These are phyloP conservation scores for Paspalum vaginatum DNA, from an alignment of 176 grass and related monocot genomes.

Conservation along the genomic window DNA sequence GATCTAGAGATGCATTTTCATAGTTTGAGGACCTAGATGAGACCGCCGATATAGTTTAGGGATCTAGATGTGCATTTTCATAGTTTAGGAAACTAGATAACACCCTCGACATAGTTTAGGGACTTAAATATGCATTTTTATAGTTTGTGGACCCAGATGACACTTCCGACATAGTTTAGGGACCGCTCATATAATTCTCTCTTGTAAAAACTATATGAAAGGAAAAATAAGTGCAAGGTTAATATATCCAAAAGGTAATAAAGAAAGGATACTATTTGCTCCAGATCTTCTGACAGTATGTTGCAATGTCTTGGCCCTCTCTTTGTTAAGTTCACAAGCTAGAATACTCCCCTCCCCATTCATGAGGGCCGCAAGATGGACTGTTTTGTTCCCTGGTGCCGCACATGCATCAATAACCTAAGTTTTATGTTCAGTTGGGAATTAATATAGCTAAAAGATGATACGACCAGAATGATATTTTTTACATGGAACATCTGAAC, in stretches of 20 bases:
- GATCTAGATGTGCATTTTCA: too few relatives aligned
- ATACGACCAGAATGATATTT: background rate
- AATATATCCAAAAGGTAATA: conserved; percentile 8
- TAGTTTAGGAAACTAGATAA: too few relatives aligned
- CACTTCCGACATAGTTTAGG: too few relatives aligned
- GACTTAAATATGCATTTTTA: too few relatives aligned
- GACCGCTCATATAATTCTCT: too few relatives aligned
- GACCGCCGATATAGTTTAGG: too few relatives aligned
- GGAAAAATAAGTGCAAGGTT: background rate
- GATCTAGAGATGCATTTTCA: too few relatives aligned
- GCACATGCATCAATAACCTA: conserved; percentile 99
- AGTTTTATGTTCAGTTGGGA: conserved; percentile 44
- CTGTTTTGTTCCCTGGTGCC: conserved; percentile 99
- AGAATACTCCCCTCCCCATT: conserved; percentile 80
- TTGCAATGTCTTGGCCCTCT: conserved; percentile 74
- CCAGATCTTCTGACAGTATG: conserved; percentile 83
- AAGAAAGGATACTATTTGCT: conserved; percentile 86
- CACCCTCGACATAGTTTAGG: too few relatives aligned
- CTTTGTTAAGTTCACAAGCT: conserved; percentile 85
- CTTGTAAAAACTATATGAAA: conserved; percentile 8
- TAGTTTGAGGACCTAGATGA: too few relatives aligned
- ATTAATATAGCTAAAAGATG: conserved; percentile 34
- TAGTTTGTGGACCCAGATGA: too few relatives aligned
- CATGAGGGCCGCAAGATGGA: conserved; percentile 90
- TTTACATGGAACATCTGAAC: background rate